Conservation (phyloP, 1,284 basidiomycete genomes). For the Neonothopanus nambi region DNA sequence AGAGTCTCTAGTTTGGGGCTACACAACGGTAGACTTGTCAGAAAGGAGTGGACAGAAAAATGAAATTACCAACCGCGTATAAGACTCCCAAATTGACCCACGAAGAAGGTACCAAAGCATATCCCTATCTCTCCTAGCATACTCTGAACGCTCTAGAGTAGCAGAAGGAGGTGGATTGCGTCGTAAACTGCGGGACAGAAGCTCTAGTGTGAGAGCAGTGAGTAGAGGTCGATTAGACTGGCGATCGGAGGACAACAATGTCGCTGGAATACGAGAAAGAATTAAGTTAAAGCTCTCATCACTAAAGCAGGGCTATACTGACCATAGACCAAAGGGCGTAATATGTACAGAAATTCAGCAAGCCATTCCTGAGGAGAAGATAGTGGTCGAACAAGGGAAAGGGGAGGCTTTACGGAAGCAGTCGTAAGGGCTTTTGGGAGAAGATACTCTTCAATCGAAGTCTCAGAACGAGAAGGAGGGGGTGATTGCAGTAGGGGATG, state of each 20-base stretch:
- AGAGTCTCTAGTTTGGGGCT: constrained; percentile 78
- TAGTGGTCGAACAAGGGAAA: constrained; percentile 60
- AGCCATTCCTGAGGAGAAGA: constrained; percentile 70
- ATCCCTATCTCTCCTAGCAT: constrained; percentile 78
- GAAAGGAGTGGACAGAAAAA: neutral
- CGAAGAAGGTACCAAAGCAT: constrained; percentile 87
- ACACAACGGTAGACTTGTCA: constrained; percentile 15
- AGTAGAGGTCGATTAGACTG: constrained; percentile 52
- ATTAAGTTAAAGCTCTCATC: constrained; percentile 13
- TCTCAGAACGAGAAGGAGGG: constrained; percentile 50
- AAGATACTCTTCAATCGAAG: constrained; percentile 72
- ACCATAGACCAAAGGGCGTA: constrained; percentile 78
- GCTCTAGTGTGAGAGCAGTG: constrained; percentile 58
- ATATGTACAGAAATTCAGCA: constrained; percentile 63
- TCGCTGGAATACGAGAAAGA: constrained; percentile 32
- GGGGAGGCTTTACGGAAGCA: constrained; percentile 66
- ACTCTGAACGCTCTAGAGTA: constrained; percentile 73
- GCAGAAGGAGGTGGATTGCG: constrained; percentile 62
- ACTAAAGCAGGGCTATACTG: constrained; percentile 19
- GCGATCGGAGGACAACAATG: constrained; percentile 39
- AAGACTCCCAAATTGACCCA: constrained; percentile 86
- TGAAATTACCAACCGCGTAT: constrained; percentile 61
- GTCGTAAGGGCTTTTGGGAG: constrained; percentile 76
- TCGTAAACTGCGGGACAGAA: constrained; percentile 68
- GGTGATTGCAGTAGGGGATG: constrained; percentile 59